phyloP scores from a whole-genome alignment of 768 basidiomycete genomes.

The Amanita brunnescens region DNA sequence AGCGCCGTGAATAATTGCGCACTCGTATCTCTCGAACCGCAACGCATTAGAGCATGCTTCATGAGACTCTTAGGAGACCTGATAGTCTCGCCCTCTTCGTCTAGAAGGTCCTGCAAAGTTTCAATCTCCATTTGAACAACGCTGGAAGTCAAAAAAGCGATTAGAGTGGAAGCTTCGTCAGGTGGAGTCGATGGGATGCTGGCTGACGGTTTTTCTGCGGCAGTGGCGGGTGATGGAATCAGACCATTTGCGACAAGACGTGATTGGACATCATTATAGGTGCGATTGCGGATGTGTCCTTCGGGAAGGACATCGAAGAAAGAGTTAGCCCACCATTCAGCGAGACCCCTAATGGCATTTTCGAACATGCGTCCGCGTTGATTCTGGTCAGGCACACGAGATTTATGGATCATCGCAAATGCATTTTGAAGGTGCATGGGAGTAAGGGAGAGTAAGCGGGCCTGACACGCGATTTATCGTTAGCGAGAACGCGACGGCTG shows the following conservation, averaged over 20 bases:
- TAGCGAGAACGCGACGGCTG: conserved; percentile 2
- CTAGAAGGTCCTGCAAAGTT: conserved; percentile 35
- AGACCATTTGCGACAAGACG: conserved; percentile 27
- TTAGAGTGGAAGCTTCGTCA: not conserved
- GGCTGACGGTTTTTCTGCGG: not conserved
- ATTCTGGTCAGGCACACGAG: conserved; percentile 68
- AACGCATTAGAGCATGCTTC: conserved; percentile 81
- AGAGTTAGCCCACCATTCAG: conserved; percentile 74
- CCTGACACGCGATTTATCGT: conserved; percentile 35
- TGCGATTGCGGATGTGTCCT: conserved; percentile 66
- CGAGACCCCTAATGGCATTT: conserved; percentile 61
- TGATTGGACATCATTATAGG: conserved; percentile 65
- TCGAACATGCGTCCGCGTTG: conserved; percentile 88
- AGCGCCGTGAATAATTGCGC: conserved; percentile 89
- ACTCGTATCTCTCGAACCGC: conserved; percentile 77
- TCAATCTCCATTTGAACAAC: conserved; percentile 23
- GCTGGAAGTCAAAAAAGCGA: conserved; percentile 1
- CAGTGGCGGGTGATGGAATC: not conserved
- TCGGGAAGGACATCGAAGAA: conserved; percentile 58
- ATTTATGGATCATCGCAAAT: conserved; percentile 76
- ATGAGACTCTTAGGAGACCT: conserved; percentile 79
- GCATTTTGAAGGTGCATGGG: conserved; percentile 75
- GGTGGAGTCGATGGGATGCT: not conserved
- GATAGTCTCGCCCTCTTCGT: conserved; percentile 59
- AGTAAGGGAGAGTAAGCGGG: conserved; percentile 78